Percentiles rank a stretch among this genome's conserved stretches.
These are phyloP conservation scores for Diaporthe caulivora DNA, from an alignment of 2,329 filamentous ascomycete species.

Conservation along the genomic window DNA sequence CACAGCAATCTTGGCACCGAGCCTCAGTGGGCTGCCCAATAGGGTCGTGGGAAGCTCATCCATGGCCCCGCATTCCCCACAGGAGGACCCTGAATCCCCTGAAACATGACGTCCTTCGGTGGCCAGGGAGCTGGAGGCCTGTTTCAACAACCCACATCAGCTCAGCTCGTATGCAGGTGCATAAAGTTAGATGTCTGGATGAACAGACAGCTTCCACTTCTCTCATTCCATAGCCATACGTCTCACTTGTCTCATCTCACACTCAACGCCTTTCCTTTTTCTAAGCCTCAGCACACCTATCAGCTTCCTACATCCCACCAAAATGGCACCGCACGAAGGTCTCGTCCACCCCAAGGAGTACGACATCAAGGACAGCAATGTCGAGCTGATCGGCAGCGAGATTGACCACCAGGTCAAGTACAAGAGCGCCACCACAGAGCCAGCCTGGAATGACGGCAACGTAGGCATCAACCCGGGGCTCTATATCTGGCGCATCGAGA, in stretches of 20 bases:
- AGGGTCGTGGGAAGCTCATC: not conserved
- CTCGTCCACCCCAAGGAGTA: slow-evolving; percentile 74
- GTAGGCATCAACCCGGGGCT: slow-evolving; percentile 68
- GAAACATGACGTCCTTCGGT: slow-evolving; percentile 37
- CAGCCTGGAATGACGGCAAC: slow-evolving; percentile 73
- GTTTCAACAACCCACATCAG: slow-evolving; percentile 29
- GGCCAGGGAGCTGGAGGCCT: slow-evolving; percentile 31
- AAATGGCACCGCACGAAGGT: slow-evolving; percentile 72
- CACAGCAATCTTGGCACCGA: slow-evolving; percentile 28
- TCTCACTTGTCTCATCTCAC: not conserved
- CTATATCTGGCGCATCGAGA: slow-evolving; percentile 75
- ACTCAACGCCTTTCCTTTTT: not conserved
- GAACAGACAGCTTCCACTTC: slow-evolving; percentile 21
- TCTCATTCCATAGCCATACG: not conserved
- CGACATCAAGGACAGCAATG: slow-evolving; percentile 76
- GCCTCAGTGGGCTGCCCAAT: slow-evolving; percentile 27
- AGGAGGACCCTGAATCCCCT: slow-evolving; percentile 33
- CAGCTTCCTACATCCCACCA: slow-evolving; percentile 32
- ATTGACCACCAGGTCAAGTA: slow-evolving; percentile 78
- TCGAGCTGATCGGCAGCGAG: slow-evolving; percentile 72
- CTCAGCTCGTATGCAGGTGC: slow-evolving; percentile 22
- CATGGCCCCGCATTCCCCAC: slow-evolving; percentile 26
- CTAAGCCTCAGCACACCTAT: not conserved
- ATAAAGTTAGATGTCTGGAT: not conserved
- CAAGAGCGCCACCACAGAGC: slow-evolving; percentile 73